Evolutionary conservation across 2,329 filamentous ascomycete species (phyloP), one percentile per base, ranked within the genome.

Genomic region (Camillea tinctor): DNA sequence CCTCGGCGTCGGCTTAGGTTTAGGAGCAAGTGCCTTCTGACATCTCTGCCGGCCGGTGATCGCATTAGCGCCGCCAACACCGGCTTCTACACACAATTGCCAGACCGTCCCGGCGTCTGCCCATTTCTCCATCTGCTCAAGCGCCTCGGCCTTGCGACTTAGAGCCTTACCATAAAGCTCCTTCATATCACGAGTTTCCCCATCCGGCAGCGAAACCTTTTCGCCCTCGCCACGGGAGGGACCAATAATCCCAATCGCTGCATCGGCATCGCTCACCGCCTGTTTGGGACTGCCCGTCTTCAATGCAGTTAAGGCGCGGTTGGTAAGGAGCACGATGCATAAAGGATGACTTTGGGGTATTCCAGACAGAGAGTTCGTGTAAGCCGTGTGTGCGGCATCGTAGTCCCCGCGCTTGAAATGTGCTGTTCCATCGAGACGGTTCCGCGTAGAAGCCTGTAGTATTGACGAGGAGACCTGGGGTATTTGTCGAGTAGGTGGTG

Each of bases 101-200:
- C 95, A 99, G 0, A 91, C 87, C 1, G 81, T 78, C 0, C 87
- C 88, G 1, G 95, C 95, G 55, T 98, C 94, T 2, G 79, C 77
- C 94, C 94, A 99, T 72, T 90, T 92, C 77, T 99, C 95, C 81
- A 99, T 89, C 72, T 97, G 90, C 75, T 99, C 95, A 7, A 98
- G 81, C 1, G 93, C 95, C 76, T 99, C 95, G 0, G 95, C 95
- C 79, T 98, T 98, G 57, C 95, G 89, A 77, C 91, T 94, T 26
- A 98, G 79, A 0, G 94, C 94, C 75, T 98, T 99, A 56, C 92
- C 93, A 71, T 90, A 98, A 63, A 97, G 91, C 19, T 97, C 93
- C 64, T 87, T 90, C 91, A 99, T 96, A 53, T 94, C 89, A 66
- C 96, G 95, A 20, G 80, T 79, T 58, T 88, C 82, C 36, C 87